phyloP scores from a whole-genome alignment of 352 stramenopile genomes.

The Pythium brachiatum region DNA sequence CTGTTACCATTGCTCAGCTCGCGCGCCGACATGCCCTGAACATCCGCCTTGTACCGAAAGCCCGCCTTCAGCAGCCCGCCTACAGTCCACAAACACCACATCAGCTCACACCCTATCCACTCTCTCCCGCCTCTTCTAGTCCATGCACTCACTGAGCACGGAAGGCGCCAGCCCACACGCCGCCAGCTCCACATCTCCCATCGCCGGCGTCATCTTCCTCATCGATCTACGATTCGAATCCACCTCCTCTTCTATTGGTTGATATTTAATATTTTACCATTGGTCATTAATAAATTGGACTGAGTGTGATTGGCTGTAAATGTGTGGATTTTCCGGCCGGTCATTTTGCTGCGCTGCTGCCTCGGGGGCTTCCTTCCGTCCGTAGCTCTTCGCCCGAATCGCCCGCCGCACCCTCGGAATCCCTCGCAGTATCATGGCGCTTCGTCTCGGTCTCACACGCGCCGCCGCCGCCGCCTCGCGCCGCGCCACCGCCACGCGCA shows the following conservation, averaged over 20 bases:
- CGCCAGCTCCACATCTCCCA: conserved; percentile 37
- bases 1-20: conserved; percentile 60
- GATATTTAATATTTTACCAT: background rate
- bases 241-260: conserved; percentile 9
- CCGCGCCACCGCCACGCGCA: conserved; percentile 28
- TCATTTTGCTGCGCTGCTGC: conserved; percentile 46
- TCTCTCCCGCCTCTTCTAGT: background rate
- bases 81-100: conserved; percentile 17
- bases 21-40: conserved; percentile 45
- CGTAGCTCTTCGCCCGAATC: background rate
- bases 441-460: conserved; percentile 56
- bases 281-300: background rate
- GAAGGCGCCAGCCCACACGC: conserved; percentile 60
- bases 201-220: conserved; percentile 16
- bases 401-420: conserved; percentile 12
- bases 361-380: conserved; percentile 27
- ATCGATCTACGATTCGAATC: conserved; percentile 9
- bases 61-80: conserved; percentile 56
- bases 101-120: background rate
- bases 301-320: conserved; percentile 35
- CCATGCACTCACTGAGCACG: conserved; percentile 34
- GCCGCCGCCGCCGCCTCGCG: conserved; percentile 35
- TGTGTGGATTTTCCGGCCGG: conserved; percentile 26
- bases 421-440: conserved; percentile 37
- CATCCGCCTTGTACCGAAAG: conserved; percentile 56